Percentiles rank a stretch among this genome's conserved stretches.
Conservation (phyloP, 2,329 filamentous ascomycete genomes). For the Monosporascus sp. region DNA sequence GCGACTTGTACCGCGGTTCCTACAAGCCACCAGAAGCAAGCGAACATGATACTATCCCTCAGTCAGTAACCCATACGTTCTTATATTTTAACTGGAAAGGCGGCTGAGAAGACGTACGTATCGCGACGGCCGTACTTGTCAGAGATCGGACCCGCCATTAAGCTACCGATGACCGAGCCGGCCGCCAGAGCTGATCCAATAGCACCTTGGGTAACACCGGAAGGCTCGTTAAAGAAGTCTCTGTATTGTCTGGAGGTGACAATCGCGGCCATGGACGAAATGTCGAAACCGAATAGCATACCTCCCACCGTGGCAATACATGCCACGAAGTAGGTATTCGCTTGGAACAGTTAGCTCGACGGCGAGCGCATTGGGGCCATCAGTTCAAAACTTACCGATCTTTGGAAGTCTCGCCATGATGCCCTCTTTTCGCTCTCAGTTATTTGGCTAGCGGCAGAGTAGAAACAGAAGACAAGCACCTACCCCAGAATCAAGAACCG, state of each 20-base stretch:
- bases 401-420: constrained; percentile 23
- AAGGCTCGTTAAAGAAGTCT: constrained; percentile 44
- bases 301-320: constrained; percentile 24
- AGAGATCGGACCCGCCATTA: constrained; percentile 42
- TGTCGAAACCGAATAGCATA: constrained; percentile 48
- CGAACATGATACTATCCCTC: constrained; percentile 34
- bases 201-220: constrained; percentile 41
- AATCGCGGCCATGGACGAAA: constrained; percentile 53
- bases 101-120: constrained; percentile 9
- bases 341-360: constrained; percentile 10
- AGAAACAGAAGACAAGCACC: neutral
- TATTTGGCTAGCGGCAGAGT: neutral
- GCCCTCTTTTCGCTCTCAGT: constrained; percentile 3
- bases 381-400: constrained; percentile 17
- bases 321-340: constrained; percentile 26
- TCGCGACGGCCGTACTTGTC: constrained; percentile 42
- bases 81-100: neutral
- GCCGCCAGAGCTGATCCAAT: constrained; percentile 48
- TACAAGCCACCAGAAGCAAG: constrained; percentile 44
- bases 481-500: neutral
- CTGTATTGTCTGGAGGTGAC: constrained; percentile 46
- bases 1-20: constrained; percentile 57
- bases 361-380: neutral
- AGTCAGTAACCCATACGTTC: constrained; percentile 4
- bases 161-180: constrained; percentile 44